Evolutionary conservation across 805 yeast genomes (phyloP).

Genomic region (Yarrowia deformans): DNA sequence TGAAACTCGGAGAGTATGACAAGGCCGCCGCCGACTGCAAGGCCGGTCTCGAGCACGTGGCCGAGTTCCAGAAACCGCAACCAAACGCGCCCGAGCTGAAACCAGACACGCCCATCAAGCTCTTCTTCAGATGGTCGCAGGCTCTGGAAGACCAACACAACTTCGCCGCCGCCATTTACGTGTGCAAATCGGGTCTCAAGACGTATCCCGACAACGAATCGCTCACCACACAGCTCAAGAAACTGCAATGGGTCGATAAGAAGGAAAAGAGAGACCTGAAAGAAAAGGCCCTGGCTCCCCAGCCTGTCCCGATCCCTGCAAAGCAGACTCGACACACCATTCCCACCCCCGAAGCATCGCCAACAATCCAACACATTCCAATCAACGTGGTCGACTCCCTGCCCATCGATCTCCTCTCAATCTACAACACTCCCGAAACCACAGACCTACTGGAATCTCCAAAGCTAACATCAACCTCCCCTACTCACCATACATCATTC

Average conservation of each 20-base stretch:
- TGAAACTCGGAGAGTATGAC: constrained; percentile 42
- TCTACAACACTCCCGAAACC: constrained; percentile 16
- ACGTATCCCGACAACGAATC: constrained; percentile 40
- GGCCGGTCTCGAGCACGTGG: constrained; percentile 40
- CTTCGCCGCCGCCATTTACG: constrained; percentile 39
- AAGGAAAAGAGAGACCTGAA: constrained; percentile 40
- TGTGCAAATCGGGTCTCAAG: constrained; percentile 40
- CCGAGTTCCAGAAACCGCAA: constrained; percentile 41
- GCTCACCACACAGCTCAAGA: constrained; percentile 40
- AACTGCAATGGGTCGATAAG: constrained; percentile 40
- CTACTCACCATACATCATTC: constrained; percentile 12
- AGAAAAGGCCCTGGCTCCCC: constrained; percentile 1
- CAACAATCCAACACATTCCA: background rate
- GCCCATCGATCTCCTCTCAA: constrained; percentile 1
- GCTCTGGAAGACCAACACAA: constrained; percentile 36
- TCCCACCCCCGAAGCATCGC: constrained; percentile 11
- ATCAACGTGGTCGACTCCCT: background rate
- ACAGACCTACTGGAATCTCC: constrained; percentile 5
- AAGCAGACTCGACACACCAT: background rate
- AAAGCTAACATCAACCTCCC: background rate
- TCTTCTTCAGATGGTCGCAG: constrained; percentile 31
- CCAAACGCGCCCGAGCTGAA: constrained; percentile 41
- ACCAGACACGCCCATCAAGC: constrained; percentile 29
- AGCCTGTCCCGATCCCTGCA: background rate
- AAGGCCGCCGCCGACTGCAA: constrained; percentile 41